These are phyloP conservation scores for Piromyces finnis DNA, from an alignment of 192 early-diverging fungal species.

Conservation along the genomic window DNA sequence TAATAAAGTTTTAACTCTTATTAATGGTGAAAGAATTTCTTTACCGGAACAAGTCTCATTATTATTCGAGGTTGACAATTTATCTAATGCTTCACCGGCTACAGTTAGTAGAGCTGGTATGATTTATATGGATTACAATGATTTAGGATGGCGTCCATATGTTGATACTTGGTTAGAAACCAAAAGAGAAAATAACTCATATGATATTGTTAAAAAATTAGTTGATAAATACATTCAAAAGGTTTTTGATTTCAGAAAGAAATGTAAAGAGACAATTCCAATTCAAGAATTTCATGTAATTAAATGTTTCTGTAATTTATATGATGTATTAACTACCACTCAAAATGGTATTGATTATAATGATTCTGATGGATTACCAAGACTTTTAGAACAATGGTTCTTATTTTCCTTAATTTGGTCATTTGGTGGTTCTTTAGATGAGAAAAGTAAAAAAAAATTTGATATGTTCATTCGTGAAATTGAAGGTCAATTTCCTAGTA, in stretches of 20 bases:
- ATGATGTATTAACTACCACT: not conserved
- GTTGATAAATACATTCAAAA: not conserved
- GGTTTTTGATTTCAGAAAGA: not conserved
- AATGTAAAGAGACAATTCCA: conserved; percentile 7
- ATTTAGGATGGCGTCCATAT: not conserved
- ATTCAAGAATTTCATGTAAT: conserved; percentile 5
- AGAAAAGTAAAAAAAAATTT: conserved; percentile 20
- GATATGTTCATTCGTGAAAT: conserved; percentile 21
- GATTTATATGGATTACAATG: conserved; percentile 16
- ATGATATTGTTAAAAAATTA: not conserved
- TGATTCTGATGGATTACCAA: conserved; percentile 1
- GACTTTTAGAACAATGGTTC: conserved; percentile 23
- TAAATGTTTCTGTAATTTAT: not conserved
- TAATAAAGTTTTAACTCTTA: conserved; percentile 35
- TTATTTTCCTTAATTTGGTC: conserved; percentile 31
- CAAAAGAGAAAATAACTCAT: not conserved
- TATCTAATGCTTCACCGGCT: conserved; percentile 37
- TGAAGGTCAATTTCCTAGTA: conserved; percentile 7
- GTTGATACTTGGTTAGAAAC: not conserved
- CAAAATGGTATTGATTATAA: not conserved
- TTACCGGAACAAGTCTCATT: conserved; percentile 38
- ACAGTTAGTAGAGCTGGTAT: conserved; percentile 47
- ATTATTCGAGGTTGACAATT: conserved; percentile 39
- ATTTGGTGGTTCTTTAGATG: conserved; percentile 32
- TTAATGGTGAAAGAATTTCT: conserved; percentile 41